Evolutionary conservation across 768 basidiomycete genomes (phyloP).

Genomic region (Leccinum aurantiacum): DNA sequence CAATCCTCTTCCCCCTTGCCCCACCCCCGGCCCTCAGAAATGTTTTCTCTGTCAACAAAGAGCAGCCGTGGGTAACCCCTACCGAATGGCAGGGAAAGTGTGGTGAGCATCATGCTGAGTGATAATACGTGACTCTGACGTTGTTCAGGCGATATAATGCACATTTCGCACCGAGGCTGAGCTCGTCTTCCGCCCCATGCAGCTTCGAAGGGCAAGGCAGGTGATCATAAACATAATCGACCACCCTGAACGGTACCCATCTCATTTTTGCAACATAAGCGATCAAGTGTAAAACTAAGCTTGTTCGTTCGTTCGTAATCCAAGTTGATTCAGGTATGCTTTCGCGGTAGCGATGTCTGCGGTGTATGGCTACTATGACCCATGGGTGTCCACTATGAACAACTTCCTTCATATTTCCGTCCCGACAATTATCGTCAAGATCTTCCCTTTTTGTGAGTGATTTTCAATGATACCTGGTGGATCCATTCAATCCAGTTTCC

Average conservation of each 20-base stretch:
- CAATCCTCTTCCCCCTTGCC: not conserved
- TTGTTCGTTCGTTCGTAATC: not conserved
- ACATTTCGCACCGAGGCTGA: conserved; percentile 11
- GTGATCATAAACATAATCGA: conserved; percentile 15
- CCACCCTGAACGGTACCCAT: not conserved
- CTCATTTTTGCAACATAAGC: conserved; percentile 1
- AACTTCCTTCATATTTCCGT: not conserved
- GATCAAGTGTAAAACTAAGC: not conserved
- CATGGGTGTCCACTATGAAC: conserved; percentile 9
- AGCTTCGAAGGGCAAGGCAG: conserved; percentile 13
- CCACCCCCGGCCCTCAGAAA: not conserved
- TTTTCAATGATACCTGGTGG: not conserved
- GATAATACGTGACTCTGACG: not conserved
- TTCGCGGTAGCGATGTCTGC: conserved; percentile 27
- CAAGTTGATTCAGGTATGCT: conserved; percentile 23
- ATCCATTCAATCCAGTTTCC: not conserved
- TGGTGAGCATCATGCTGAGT: not conserved
- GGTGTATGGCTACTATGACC: conserved; percentile 18
- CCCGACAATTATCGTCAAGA: not conserved
- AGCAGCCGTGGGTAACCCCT: not conserved
- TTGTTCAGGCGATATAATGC: not conserved
- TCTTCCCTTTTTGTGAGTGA: conserved; percentile 19
- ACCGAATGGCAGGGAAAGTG: not conserved
- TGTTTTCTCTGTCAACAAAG: not conserved
- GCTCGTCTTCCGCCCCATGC: conserved; percentile 14